Evolutionary conservation across 768 basidiomycete genomes (phyloP).

Genomic region (Pisolithus tinctorius): DNA sequence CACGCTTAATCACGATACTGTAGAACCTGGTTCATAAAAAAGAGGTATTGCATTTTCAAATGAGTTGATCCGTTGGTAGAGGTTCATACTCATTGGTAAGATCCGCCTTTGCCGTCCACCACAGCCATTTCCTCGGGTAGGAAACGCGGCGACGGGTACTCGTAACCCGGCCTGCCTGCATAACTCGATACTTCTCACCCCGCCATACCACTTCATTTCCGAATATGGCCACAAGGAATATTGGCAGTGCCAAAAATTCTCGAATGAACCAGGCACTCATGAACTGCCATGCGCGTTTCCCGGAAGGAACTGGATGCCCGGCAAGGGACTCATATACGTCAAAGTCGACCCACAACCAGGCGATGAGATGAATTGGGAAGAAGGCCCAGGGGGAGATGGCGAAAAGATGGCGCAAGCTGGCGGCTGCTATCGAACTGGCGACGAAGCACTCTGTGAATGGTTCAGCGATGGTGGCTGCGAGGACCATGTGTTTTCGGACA

Average conservation of each 20-base stretch:
- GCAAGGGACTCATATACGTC: slow-evolving; percentile 76
- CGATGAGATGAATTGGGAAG: slow-evolving; percentile 49
- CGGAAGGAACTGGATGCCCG: slow-evolving; percentile 49
- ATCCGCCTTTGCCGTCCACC: slow-evolving; percentile 12
- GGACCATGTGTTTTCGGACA: slow-evolving; percentile 90
- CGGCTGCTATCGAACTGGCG: slow-evolving; percentile 56
- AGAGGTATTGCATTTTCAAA: slow-evolving; percentile 2
- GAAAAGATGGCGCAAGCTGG: slow-evolving; percentile 45
- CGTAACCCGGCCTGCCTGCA: slow-evolving; percentile 65
- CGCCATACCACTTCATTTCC: slow-evolving; percentile 87
- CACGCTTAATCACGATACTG: slow-evolving; percentile 23
- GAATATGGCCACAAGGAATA: slow-evolving; percentile 76
- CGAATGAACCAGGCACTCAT: slow-evolving; percentile 71
- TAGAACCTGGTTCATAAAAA: slow-evolving; percentile 16
- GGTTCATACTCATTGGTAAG: slow-evolving; percentile 11
- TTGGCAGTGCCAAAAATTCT: slow-evolving; percentile 81
- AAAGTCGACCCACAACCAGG: slow-evolving; percentile 77
- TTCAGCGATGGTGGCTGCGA: slow-evolving; percentile 80
- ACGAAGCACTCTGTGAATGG: slow-evolving; percentile 88
- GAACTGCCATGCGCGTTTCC: slow-evolving; percentile 47
- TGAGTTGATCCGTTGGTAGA: slow-evolving; percentile 1
- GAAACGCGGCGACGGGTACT: slow-evolving; percentile 17
- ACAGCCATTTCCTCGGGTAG: slow-evolving; percentile 18
- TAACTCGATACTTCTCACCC: slow-evolving; percentile 69
- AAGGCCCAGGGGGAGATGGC: slow-evolving; percentile 49